Base-by-base conservation (phyloP, 768 basidiomycete species). In the Mycena vitilis region DNA sequence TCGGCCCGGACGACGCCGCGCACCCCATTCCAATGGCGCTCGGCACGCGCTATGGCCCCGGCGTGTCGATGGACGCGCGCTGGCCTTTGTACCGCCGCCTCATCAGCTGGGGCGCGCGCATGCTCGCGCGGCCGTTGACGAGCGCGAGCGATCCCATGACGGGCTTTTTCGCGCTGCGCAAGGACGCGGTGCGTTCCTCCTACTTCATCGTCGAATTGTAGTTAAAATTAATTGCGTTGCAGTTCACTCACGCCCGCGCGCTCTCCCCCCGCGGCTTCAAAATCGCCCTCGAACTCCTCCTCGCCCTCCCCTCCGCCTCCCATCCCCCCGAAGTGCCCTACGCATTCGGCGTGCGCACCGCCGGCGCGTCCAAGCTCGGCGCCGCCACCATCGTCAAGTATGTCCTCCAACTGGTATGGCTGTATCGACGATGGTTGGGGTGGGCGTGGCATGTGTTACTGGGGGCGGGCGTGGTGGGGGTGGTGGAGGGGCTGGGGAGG, bases 41-140 rank as follows among this genome's bases (percentile, higher is more conserved):
- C 10, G 64, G 64, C 6, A 65, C 57, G 34, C 56, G 54, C 16
- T 67, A 67, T 45, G 66, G 66, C 36, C 60, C 20, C 37, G 60
- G 66, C 36, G 66, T 60, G 45, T 38, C 60, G 3, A 55, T 67
- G 45, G 66, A 68, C 44, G 44, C 44, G 44, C 13, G 18, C 18
- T 45, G 44, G 44, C 44, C 44, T 1, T 4, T 45, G 44, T 45
- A 45, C 44, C 44, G 44, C 44, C 44, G 44, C 44, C 15, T 45
- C 12, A 45, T 45, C 44, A 45, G 44, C 44, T 56, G 60, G 47
- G 66, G 57, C 37, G 66, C 66, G 15, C 66, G 66, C 22, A 51
- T 45, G 18, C 66, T 68, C 10, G 66, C 61, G 22, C 25, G 61
- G 4, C 60, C 66, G 37, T 49, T 68, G 18, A 59, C 66, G 25